Evolutionary conservation across 169 alveolate genomes (phyloP), one percentile per base, ranked within the genome.

Genomic region (Plasmodium billcollinsi): DNA sequence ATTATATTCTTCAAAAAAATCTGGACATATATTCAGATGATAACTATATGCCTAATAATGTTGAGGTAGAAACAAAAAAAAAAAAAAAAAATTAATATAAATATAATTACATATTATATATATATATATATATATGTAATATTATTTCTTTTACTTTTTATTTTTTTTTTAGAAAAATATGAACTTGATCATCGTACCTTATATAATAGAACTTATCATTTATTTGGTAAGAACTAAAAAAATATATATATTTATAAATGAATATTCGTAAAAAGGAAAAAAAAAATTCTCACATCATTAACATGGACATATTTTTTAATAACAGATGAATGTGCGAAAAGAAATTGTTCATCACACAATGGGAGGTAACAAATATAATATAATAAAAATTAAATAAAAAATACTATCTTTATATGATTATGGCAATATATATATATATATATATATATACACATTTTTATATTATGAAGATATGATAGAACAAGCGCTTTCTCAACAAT

Each of bases 1-100:
- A 83, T 18, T 45, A 69, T 39, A 67, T 83, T 54, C n/a, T 83
- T 69, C 91, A 83, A 72, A 83, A 83, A 83, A 83, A 83, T 73
- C 9, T 83, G 15, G 78, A 83, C 63, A n/a, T 45, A 15, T 69
- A 39, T 69, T 29, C 91, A 50, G 29, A 52, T 15, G 11, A 21
- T 21, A 73, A 83, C 12, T 56, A 18, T 20, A 52, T 83, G 18
- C 73, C 91, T n/a, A 83, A 61, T 33, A 66, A 72, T 29, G 45
- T 83, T 59, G 85, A 83, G 65, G 91, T 83, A n/a, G n/a, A n/a
- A 45, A 14, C 33, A 54, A 54, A 59, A 59, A 59, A 43, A 49
- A 15, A 14, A 71, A 14, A 47, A 29, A 39, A n/a, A 66, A 54
- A 18, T 11, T 9, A 14, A 24, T 8, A 20, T 21, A 61, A 26